A percentile compares a stretch with the other conserved stretches of the same genome.
Evolutionary conservation across 495 filamentous ascomycete genomes (phyloP).

Genomic region (Penicillium diatomitis): DNA sequence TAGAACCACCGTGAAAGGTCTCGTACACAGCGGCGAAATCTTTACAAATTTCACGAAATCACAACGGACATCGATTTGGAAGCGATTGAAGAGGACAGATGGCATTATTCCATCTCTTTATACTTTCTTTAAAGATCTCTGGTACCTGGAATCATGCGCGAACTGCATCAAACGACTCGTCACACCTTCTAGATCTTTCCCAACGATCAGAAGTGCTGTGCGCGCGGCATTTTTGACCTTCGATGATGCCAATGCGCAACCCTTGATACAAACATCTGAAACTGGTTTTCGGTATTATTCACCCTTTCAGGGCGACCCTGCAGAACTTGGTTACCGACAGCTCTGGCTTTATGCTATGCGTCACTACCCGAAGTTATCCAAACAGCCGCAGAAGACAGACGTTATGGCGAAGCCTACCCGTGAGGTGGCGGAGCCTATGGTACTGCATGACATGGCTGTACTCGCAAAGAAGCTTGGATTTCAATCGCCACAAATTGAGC

Average conservation of each 20-base stretch:
- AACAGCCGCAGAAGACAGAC: conserved; percentile 12
- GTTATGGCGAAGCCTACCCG: conserved; percentile 10
- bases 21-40: conserved; percentile 10
- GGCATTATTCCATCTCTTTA: conserved; percentile 19
- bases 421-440: conserved; percentile 11
- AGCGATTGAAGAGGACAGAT: conserved; percentile 6
- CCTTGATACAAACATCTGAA: conserved; percentile 17
- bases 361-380: conserved; percentile 16
- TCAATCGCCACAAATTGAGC: conserved; percentile 17
- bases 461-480: conserved; percentile 24
- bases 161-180: conserved; percentile 19
- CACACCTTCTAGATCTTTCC: conserved; percentile 7
- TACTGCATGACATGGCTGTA: conserved; percentile 19
- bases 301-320: conserved; percentile 2
- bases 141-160: conserved; percentile 20
- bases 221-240: conserved; percentile 1
- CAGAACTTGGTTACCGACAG: conserved; percentile 12
- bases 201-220: conserved; percentile 9
- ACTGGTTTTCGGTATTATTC: conserved; percentile 5
- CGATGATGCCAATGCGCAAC: not conserved
- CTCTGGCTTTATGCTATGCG: conserved; percentile 19
- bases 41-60: conserved; percentile 18
- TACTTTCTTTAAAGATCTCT: conserved; percentile 27
- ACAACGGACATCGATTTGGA: conserved; percentile 18
- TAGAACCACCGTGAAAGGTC: conserved; percentile 1